Conservation (phyloP, 306 rosid genomes). For the Rubus idaeus region DNA sequence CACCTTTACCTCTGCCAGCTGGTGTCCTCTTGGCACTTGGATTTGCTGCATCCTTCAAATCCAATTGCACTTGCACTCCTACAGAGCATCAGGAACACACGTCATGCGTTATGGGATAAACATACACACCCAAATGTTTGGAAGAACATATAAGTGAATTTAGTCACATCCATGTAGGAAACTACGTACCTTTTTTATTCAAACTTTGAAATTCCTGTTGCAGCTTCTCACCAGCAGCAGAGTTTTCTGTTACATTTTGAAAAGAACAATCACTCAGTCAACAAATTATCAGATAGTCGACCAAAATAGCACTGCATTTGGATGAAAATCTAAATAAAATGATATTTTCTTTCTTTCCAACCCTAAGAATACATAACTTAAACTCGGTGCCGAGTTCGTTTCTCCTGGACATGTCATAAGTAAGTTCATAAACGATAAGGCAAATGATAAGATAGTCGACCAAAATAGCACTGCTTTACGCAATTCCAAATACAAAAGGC, state of each 20-base stretch:
- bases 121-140: conserved; percentile 1
- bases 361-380: not conserved
- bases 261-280: conserved; percentile 20
- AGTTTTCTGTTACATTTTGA: conserved; percentile 39
- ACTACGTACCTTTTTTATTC: conserved; percentile 67
- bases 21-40: conserved; percentile 58
- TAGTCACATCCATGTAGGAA: conserved; percentile 15
- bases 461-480: too few relatives aligned
- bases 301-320: not conserved
- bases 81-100: conserved; percentile 18
- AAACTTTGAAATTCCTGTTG: conserved; percentile 71
- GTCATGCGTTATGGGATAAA: conserved; percentile 11
- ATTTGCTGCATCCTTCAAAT: conserved; percentile 66
- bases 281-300: not conserved
- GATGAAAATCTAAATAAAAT: not conserved
- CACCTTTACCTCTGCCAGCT: conserved; percentile 67
- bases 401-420: not conserved
- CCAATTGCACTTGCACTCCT: conserved; percentile 76
- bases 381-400: not conserved
- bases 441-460: too few relatives aligned
- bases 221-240: conserved; percentile 71
- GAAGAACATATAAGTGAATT: not conserved
- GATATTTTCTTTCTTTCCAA: not conserved
- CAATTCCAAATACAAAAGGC: too few relatives aligned
- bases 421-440: too few relatives aligned